phyloP scores from a whole-genome alignment of 2,329 filamentous ascomycete species.

The Fusarium torulosum region DNA sequence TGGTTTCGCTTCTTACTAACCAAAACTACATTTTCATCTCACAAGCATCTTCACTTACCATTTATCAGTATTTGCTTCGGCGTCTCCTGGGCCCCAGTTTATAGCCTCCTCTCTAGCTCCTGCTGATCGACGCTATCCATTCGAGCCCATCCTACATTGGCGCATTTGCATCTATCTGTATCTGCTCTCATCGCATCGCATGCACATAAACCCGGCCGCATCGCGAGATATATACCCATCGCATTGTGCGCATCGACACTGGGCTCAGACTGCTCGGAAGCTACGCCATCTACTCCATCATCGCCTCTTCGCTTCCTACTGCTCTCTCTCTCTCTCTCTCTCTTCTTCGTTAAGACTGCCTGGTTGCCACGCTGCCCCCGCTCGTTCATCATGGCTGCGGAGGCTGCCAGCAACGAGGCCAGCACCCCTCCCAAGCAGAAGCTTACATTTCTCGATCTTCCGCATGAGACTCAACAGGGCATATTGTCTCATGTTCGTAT shows the following conservation, averaged over 20 bases:
- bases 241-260: conserved; percentile 15
- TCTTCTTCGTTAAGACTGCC: conserved; percentile 12
- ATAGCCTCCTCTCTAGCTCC: conserved; percentile 23
- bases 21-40: conserved; percentile 4
- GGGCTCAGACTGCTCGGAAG: not conserved
- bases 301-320: not conserved
- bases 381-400: conserved; percentile 54
- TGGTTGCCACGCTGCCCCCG: conserved; percentile 40
- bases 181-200: conserved; percentile 13
- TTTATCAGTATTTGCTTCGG: not conserved
- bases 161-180: conserved; percentile 27
- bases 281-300: not conserved
- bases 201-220: conserved; percentile 26
- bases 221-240: conserved; percentile 27
- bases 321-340: conserved; percentile 1
- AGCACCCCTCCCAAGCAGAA: conserved; percentile 32
- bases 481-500: conserved; percentile 62
- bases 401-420: conserved; percentile 50
- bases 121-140: conserved; percentile 30
- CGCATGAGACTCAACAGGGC: conserved; percentile 62
- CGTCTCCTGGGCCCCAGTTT: conserved; percentile 17
- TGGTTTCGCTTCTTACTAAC: conserved; percentile 10
- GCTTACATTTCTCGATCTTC: conserved; percentile 58
- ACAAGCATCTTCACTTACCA: not conserved
- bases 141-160: conserved; percentile 31